phyloP scores from a whole-genome alignment of 2,329 filamentous ascomycete genomes.

The Polychaeton citri region DNA sequence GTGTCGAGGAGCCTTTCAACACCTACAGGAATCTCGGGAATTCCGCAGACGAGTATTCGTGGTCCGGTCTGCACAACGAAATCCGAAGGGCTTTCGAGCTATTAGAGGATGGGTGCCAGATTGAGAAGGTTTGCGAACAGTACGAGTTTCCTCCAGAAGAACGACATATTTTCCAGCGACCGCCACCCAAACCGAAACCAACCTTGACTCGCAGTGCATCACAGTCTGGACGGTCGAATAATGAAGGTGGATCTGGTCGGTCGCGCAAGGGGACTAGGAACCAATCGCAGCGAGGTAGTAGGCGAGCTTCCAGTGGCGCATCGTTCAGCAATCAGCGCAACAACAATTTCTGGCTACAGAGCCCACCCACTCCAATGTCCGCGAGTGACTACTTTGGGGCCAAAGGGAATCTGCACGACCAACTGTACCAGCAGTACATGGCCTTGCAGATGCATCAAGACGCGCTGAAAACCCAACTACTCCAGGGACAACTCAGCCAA shows the following conservation, averaged over 20 bases:
- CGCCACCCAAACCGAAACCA: slow-evolving; percentile 42
- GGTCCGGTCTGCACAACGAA: slow-evolving; percentile 80
- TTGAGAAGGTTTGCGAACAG: slow-evolving; percentile 74
- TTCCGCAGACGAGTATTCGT: slow-evolving; percentile 89
- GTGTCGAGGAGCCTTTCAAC: slow-evolving; percentile 96
- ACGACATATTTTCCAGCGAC: slow-evolving; percentile 38
- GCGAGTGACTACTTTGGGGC: slow-evolving; percentile 28
- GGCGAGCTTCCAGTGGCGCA: slow-evolving; percentile 45
- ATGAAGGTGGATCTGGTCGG: slow-evolving; percentile 25
- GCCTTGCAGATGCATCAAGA: slow-evolving; percentile 23
- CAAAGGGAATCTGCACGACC: slow-evolving; percentile 32
- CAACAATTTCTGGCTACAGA: slow-evolving; percentile 20
- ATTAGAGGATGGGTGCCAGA: slow-evolving; percentile 57
- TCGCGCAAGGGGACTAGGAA: slow-evolving; percentile 21
- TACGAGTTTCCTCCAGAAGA: slow-evolving; percentile 73
- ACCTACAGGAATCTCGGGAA: slow-evolving; percentile 80
- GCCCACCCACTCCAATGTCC: slow-evolving; percentile 25
- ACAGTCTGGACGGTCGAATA: slow-evolving; percentile 33
- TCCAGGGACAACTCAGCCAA: slow-evolving; percentile 25
- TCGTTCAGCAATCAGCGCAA: slow-evolving; percentile 28
- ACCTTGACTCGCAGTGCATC: slow-evolving; percentile 37
- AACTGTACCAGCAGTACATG: slow-evolving; percentile 35
- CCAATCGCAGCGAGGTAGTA: slow-evolving; percentile 35
- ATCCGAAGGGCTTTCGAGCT: slow-evolving; percentile 77
- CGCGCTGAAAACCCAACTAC: slow-evolving; percentile 26